phyloP scores from a whole-genome alignment of 163 green algal genomes.

The Volvox carteri region DNA sequence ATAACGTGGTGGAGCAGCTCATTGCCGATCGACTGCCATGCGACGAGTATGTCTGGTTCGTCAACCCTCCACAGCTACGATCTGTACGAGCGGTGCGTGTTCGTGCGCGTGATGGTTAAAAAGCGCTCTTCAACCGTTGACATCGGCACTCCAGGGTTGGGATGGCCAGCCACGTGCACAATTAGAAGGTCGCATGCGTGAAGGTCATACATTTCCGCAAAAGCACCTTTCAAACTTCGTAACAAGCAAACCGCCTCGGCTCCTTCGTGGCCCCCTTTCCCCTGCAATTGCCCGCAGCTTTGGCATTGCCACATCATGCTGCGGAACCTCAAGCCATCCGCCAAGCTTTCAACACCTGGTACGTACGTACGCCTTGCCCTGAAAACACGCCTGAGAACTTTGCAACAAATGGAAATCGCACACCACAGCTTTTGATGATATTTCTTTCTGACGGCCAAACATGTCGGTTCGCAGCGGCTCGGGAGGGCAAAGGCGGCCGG shows the following conservation, averaged over 20 bases:
- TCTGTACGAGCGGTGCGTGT: constrained; percentile 15
- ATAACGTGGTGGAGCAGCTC: background rate
- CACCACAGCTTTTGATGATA: no score
- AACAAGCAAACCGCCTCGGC: background rate
- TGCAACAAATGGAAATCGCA: background rate
- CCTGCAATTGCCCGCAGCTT: background rate
- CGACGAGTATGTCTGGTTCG: constrained; percentile 41
- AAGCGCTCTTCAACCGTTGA: background rate
- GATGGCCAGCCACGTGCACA: background rate
- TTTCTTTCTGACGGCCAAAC: no score
- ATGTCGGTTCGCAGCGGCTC: no score
- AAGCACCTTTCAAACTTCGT: background rate
- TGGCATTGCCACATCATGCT: constrained; percentile 33
- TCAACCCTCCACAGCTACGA: constrained; percentile 45
- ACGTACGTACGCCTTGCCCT: background rate
- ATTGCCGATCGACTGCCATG: background rate
- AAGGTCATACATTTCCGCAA: background rate
- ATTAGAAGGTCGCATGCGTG: background rate
- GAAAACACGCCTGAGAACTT: no score
- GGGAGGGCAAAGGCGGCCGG: no score
- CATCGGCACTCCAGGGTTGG: background rate
- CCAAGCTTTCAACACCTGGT: background rate
- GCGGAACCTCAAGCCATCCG: background rate
- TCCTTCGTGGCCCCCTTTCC: background rate
- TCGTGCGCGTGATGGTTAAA: background rate